Evolutionary conservation across 371 early-diverging fungal species (phyloP), one percentile per base, ranked within the genome.

Genomic region (Mortierella sp.): DNA sequence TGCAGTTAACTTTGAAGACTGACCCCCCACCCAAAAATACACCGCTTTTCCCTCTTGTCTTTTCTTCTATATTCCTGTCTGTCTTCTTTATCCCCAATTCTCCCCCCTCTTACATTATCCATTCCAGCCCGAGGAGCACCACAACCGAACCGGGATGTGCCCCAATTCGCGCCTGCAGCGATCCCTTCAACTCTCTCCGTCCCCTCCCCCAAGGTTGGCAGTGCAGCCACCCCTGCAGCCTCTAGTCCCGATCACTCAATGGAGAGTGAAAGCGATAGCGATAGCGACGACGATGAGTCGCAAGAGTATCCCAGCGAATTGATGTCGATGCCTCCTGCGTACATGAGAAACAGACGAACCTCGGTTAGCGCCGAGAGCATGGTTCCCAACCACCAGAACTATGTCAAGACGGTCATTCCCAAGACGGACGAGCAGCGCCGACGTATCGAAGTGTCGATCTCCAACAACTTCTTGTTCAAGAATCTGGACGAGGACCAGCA

Each of bases 311-410:
- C 81, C 42, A 82, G 85, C 44, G 84, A 86, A 11, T 50, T 81
- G 47, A 54, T 81, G 47, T 32, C 61, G 32, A 80, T 83, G 46
- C 86, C 86, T 12, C 72, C 83, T 11, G 79, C 79, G 57, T 86
- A 86, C 55, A 84, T 84, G 65, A 81, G 86, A n/a, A 95, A 92
- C 26, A 89, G 99, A 39, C 94, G 99, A 57, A 94, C 95, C 28
- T 95, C 96, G 21, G 98, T 99, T 53, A 93, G 93, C 60, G 97
- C 99, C 24, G 97, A 98, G 79, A 95, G 96, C 24, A 96, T 98
- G 93, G 92, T 94, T 21, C 97, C 98, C 28, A 89, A 93, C 42
- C 83, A 88, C 21, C 92, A 89, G 55, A 90, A 91, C 68, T 95
- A 87, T 79, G 92, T 89, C 50, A 93, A 92, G 69, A 84, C 90